Conservation (phyloP, 306 rosid species). For the Vachellia collinsii region DNA sequence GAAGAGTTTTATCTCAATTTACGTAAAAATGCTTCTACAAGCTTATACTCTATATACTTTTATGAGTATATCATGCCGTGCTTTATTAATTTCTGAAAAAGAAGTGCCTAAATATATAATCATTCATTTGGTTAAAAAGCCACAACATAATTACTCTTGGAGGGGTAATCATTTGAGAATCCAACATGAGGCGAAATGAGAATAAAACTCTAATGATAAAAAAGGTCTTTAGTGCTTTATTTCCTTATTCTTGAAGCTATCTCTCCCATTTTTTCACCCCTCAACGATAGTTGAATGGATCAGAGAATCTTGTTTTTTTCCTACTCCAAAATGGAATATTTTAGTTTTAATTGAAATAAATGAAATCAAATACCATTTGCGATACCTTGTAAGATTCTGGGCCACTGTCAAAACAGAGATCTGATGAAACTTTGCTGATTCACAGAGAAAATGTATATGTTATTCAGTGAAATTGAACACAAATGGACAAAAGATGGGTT, state of each 20-base stretch:
- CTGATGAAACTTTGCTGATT: constrained; percentile 6
- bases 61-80: not conserved
- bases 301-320: constrained; percentile 34
- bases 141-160: not conserved
- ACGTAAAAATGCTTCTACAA: too few relatives aligned
- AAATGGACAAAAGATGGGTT: not conserved
- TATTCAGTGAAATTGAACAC: not conserved
- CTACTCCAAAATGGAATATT: constrained; percentile 18
- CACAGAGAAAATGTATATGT: not conserved
- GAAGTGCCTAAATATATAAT: not conserved
- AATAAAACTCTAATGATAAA: not conserved
- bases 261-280: constrained; percentile 31
- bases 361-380: constrained; percentile 39
- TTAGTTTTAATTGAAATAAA: constrained; percentile 35
- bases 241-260: constrained; percentile 25
- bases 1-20: too few relatives aligned
- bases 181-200: not conserved
- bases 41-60: not conserved
- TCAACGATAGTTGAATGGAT: constrained; percentile 5
- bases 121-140: not conserved
- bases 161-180: not conserved
- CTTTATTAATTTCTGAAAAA: not conserved
- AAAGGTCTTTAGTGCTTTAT: not conserved
- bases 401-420: constrained; percentile 37
- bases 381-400: constrained; percentile 45